A percentile compares a stretch with the other conserved stretches of the same genome.
Evolutionary conservation across 78 protist genomes (phyloP).

Genomic region (Dictyostelium capitatum): DNA sequence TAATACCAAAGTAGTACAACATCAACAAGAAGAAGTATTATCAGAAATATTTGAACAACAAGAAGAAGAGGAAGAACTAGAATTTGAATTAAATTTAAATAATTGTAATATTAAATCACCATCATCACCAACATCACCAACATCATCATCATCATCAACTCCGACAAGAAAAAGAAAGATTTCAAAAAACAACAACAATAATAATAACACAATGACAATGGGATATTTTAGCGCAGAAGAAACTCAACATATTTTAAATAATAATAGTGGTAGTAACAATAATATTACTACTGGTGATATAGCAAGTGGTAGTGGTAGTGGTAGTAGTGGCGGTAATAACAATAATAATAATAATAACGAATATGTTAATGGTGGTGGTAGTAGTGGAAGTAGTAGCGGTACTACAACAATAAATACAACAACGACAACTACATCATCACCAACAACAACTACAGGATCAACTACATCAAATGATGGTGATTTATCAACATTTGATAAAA

Average conservation of each 20-base stretch:
- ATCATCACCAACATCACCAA: too few relatives aligned
- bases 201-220: slow-evolving; percentile 6
- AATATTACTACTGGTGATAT: neutral
- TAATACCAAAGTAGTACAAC: neutral
- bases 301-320: neutral
- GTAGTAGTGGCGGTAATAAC: too few relatives aligned
- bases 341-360: too few relatives aligned
- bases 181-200: neutral
- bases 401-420: too few relatives aligned
- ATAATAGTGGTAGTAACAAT: neutral
- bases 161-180: slow-evolving; percentile 14
- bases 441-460: too few relatives aligned
- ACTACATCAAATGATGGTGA: slow-evolving; percentile 1
- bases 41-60: too few relatives aligned
- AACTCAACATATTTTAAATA: slow-evolving; percentile 9
- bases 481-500: slow-evolving; percentile 7
- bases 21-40: neutral
- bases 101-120: slow-evolving; percentile 25
- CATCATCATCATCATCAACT: neutral
- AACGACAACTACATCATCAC: too few relatives aligned
- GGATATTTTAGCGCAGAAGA: slow-evolving; percentile 32
- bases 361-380: too few relatives aligned
- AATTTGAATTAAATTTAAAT: slow-evolving; percentile 1
- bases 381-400: too few relatives aligned
- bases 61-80: slow-evolving; percentile 2